Evolutionary conservation across 495 filamentous ascomycete species (phyloP).

Genomic region (Podospora pseudopauciseta): DNA sequence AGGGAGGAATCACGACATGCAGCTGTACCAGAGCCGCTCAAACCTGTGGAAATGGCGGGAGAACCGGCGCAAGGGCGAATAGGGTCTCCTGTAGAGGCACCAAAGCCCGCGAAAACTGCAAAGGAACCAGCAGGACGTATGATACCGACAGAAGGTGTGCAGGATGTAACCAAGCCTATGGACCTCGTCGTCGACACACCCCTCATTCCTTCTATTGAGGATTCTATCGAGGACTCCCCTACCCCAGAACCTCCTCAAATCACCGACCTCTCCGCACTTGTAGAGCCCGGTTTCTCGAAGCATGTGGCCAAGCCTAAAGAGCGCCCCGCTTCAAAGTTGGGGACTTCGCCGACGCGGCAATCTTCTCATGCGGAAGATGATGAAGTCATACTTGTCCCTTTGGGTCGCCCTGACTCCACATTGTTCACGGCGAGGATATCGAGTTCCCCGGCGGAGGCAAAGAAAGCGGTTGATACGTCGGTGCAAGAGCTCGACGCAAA

Average conservation of each 20-base stretch:
- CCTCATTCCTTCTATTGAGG: background rate
- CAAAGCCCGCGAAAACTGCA: conserved; percentile 28
- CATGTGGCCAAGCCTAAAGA: background rate
- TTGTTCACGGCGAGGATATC: background rate
- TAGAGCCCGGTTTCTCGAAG: background rate
- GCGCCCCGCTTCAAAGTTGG: background rate
- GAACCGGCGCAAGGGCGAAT: background rate
- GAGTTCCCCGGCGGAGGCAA: background rate
- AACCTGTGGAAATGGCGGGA: background rate
- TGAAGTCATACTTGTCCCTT: background rate
- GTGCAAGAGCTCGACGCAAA: background rate
- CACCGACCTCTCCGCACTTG: background rate
- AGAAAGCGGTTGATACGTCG: background rate
- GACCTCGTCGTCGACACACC: background rate
- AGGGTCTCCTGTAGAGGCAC: background rate
- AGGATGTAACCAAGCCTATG: background rate
- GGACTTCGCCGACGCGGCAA: background rate
- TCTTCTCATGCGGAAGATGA: background rate
- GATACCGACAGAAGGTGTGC: background rate
- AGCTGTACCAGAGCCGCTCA: too few relatives aligned
- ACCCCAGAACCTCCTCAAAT: background rate
- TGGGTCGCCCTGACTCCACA: background rate
- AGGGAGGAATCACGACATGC: background rate
- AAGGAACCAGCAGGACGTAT: conserved; percentile 24
- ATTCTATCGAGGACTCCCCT: background rate